These are phyloP conservation scores for Phytophthora citrophthora DNA, from an alignment of 352 stramenopile genomes.

Conservation along the genomic window DNA sequence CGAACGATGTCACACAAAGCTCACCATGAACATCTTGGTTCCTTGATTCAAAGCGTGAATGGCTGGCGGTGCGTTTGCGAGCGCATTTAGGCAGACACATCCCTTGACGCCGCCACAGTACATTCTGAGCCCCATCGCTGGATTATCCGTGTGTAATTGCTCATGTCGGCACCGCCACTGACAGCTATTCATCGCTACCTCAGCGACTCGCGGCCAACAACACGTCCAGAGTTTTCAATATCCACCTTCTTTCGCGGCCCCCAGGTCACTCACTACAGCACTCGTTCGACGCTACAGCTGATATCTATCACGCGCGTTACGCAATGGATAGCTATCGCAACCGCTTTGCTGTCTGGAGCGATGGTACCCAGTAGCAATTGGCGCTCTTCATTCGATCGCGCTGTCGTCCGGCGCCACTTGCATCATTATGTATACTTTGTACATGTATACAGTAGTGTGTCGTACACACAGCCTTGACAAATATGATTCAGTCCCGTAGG, in stretches of 20 bases:
- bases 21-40: not conserved
- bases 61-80: not conserved
- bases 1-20: no score
- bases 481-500: no score
- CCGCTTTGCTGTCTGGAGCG: not conserved
- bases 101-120: not conserved
- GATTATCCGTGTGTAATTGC: slow-evolving; percentile 17
- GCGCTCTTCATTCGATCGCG: slow-evolving; percentile 5
- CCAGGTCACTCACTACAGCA: no score
- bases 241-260: slow-evolving; percentile 8
- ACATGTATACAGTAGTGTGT: no score
- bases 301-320: slow-evolving; percentile 7
- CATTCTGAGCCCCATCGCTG: slow-evolving; percentile 2
- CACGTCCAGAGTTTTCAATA: not conserved
- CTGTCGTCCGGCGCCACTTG: not conserved
- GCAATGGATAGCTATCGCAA: not conserved
- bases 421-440: no score
- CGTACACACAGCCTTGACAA: no score
- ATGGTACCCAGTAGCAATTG: slow-evolving; percentile 6
- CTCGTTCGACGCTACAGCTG: slow-evolving; percentile 1
- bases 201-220: not conserved
- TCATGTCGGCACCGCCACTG: not conserved
- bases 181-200: slow-evolving; percentile 12
- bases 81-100: slow-evolving; percentile 7
- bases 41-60: not conserved